A percentile compares a stretch with the other conserved stretches of the same genome.
Conservation (phyloP, 495 filamentous ascomycete genomes). For the Gamarada debralockiae region DNA sequence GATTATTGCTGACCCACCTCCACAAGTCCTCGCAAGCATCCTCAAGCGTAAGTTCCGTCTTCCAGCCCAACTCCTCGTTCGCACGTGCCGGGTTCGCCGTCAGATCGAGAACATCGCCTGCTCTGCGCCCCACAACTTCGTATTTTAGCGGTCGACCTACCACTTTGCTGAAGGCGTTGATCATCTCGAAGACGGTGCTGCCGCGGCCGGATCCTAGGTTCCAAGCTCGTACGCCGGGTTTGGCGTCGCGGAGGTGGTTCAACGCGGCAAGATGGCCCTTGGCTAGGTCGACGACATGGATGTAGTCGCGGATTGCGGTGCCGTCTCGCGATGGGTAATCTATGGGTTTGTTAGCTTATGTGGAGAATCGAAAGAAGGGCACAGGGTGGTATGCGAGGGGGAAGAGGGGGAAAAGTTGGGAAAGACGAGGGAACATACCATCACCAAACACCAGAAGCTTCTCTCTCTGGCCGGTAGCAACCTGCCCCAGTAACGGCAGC, state of each 20-base stretch:
- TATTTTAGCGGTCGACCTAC: conserved; percentile 85
- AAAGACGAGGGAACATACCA: conserved; percentile 67
- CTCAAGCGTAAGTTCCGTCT: conserved; percentile 84
- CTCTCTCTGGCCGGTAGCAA: conserved; percentile 90
- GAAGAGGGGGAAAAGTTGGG: neutral
- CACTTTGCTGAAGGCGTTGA: conserved; percentile 85
- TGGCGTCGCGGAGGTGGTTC: conserved; percentile 82
- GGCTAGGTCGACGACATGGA: conserved; percentile 87
- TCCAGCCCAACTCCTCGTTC: conserved; percentile 87
- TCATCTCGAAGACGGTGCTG: conserved; percentile 95
- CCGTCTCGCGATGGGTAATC: conserved; percentile 89
- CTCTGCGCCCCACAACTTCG: conserved; percentile 76
- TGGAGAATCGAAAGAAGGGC: too few species aligned
- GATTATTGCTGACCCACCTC: conserved; percentile 94
- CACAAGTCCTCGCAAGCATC: conserved; percentile 91
- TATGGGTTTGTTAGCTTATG: too few species aligned
- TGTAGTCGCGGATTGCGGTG: conserved; percentile 67
- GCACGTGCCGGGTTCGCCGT: conserved; percentile 88
- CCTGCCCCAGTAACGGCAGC: conserved; percentile 88
- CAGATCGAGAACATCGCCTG: conserved; percentile 89
- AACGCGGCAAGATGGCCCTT: conserved; percentile 87
- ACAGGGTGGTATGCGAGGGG: too few species aligned
- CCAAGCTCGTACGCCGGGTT: conserved; percentile 94
- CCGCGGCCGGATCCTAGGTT: conserved; percentile 95
- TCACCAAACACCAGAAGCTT: conserved; percentile 94